phyloP scores from a whole-genome alignment of 257 asterid species.

The Solanum verrucosum region DNA sequence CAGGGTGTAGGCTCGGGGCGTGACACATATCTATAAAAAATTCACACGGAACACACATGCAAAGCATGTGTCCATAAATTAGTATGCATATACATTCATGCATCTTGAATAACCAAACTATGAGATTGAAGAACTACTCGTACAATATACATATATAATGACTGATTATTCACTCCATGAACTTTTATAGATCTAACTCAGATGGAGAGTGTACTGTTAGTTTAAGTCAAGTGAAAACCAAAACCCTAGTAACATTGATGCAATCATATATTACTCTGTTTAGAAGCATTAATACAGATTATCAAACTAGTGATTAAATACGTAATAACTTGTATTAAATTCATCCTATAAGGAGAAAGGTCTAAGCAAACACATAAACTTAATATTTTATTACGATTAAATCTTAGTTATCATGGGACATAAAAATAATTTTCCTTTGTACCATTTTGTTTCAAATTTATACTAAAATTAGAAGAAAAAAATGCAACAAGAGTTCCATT shows the following conservation, averaged over 20 bases:
- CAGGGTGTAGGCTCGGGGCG: too few species aligned
- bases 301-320: too few species aligned
- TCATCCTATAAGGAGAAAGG: neutral
- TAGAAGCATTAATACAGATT: too few species aligned
- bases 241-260: neutral
- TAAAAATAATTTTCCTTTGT: too few species aligned
- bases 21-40: too few species aligned
- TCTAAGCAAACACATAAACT: neutral
- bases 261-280: too few species aligned
- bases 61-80: too few species aligned
- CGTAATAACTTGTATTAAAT: neutral
- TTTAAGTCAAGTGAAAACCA: neutral
- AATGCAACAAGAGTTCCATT: neutral
- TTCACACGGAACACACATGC: too few species aligned
- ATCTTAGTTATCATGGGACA: neutral
- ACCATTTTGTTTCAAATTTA: neutral
- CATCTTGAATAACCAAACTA: too few species aligned
- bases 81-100: too few species aligned
- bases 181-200: neutral
- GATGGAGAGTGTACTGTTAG: neutral
- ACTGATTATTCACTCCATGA: neutral
- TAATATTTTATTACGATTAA: too few species aligned
- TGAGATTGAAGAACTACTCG: neutral
- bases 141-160: too few species aligned
- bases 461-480: neutral